phyloP scores from a whole-genome alignment of 768 basidiomycete species.

The Phlebiopsis gigantea region DNA sequence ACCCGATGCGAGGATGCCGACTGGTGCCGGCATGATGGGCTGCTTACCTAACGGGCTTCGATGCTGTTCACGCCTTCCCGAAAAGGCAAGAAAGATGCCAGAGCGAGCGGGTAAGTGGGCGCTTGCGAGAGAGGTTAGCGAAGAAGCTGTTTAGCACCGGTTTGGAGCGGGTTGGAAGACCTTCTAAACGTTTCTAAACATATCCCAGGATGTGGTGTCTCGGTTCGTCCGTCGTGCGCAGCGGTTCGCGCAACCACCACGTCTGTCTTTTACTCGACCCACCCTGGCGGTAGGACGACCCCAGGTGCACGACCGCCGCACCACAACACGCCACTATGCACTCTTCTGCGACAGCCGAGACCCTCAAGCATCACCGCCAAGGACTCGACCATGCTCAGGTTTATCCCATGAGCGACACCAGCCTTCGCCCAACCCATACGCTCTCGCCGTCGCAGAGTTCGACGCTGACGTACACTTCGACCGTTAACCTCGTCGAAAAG shows the following conservation, averaged over 20 bases:
- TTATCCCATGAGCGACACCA: not conserved
- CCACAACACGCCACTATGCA: constrained; percentile 5
- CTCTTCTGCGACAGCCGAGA: constrained; percentile 2
- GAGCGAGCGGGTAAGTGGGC: not conserved
- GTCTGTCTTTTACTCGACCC: constrained; percentile 1
- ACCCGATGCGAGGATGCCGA: constrained; percentile 11
- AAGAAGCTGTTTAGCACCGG: not conserved
- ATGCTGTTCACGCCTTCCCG: not conserved
- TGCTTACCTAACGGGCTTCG: constrained; percentile 4
- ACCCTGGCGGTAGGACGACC: constrained; percentile 11
- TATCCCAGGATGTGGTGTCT: not conserved
- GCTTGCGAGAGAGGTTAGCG: not conserved
- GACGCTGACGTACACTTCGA: constrained; percentile 18
- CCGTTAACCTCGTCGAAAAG: constrained; percentile 16
- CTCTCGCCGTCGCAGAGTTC: constrained; percentile 16
- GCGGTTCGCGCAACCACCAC: not conserved
- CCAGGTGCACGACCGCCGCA: constrained; percentile 1
- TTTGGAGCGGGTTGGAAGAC: not conserved
- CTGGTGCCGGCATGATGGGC: constrained; percentile 3
- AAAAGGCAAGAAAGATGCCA: constrained; percentile 2
- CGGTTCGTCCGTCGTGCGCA: constrained; percentile 6
- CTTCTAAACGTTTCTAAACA: constrained; percentile 12
- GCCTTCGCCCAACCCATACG: constrained; percentile 8
- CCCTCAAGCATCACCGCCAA: not conserved
- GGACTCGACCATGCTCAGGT: not conserved